Conservation (phyloP, 352 stramenopile species). For the Pythium monospermum region DNA sequence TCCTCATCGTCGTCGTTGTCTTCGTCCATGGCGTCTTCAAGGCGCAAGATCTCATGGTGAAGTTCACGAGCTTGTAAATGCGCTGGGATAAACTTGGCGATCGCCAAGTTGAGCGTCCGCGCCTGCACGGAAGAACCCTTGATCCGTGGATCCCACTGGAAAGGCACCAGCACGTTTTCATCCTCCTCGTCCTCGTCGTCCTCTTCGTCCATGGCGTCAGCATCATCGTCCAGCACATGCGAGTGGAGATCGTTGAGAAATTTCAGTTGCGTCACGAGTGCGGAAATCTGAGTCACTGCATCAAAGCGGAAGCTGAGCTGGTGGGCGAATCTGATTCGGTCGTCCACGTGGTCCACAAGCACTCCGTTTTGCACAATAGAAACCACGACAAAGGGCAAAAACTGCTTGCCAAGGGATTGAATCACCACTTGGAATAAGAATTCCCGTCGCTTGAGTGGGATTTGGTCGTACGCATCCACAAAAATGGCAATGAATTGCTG, state of each 20-base stretch:
- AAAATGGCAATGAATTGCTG: constrained; percentile 79
- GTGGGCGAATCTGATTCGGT: constrained; percentile 66
- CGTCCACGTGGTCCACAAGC: constrained; percentile 30
- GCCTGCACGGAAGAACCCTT: constrained; percentile 30
- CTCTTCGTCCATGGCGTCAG: constrained; percentile 62
- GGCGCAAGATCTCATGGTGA: constrained; percentile 63
- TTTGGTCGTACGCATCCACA: constrained; percentile 64
- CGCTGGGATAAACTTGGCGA: constrained; percentile 62
- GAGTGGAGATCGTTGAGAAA: constrained; percentile 59
- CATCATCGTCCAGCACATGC: constrained; percentile 69
- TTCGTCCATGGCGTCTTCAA: constrained; percentile 38
- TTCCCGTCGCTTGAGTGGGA: constrained; percentile 50
- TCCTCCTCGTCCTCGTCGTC: constrained; percentile 50
- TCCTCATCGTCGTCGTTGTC: constrained; percentile 11
- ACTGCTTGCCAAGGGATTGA: constrained; percentile 38
- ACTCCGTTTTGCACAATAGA: constrained; percentile 49
- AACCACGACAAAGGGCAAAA: constrained; percentile 50
- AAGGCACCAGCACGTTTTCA: constrained; percentile 31
- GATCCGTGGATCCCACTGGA: constrained; percentile 35
- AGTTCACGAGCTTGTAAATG: constrained; percentile 65
- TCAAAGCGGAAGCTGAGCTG: constrained; percentile 53
- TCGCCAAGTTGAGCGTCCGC: constrained; percentile 53
- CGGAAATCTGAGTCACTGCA: constrained; percentile 50
- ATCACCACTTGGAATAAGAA: constrained; percentile 68
- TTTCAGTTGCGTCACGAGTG: constrained; percentile 52